Evolutionary conservation across 768 basidiomycete species (phyloP), one percentile per base, ranked within the genome.

Genomic region (Boletus patriciae): DNA sequence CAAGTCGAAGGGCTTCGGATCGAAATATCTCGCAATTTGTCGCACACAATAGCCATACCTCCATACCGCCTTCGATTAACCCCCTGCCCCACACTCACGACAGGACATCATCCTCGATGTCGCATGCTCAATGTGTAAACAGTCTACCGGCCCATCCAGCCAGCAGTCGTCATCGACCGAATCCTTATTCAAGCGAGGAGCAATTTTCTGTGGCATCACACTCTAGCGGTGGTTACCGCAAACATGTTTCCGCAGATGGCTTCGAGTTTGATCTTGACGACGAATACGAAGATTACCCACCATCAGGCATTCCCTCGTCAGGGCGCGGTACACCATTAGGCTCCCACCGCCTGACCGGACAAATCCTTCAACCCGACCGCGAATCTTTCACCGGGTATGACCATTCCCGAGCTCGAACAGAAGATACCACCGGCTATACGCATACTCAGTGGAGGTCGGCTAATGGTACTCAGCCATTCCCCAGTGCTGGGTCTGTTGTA

Each of bases 301-400:
- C 80, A 6, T 72, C 82, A 5, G 66, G 65, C 21, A 64, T 73
- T 11, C 68, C 79, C 0, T 65, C 80, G 5, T 87, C 86, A 7
- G 90, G 91, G 15, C 83, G 90, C 3, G 88, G 86, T 19, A 94
- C 92, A 1, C 91, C 91, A 0, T 62, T 87, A 52, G 82, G 83
- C 11, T 74, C 76, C 15, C 82, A 89, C 38, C 73, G 89, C 51
- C 74, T 77, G 46, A 81, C 78, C 54, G 79, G 82, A n/a, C 76
- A 83, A 58, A 81, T 78, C 61, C 77, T 86, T 76, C 84, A 83
- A 12, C 70, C 79, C 8, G 84, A 86, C 50, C 83, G 81, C 34
- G 83, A 86, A 54, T 63, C 79, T 1, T 69, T 74, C 40, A 64
- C 73, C 18, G 75, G 56, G 13, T 77, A 82, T 46, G 82, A 83